Conservation (phyloP, 306 rosid genomes). For the Gynostemma pentaphyllum region DNA sequence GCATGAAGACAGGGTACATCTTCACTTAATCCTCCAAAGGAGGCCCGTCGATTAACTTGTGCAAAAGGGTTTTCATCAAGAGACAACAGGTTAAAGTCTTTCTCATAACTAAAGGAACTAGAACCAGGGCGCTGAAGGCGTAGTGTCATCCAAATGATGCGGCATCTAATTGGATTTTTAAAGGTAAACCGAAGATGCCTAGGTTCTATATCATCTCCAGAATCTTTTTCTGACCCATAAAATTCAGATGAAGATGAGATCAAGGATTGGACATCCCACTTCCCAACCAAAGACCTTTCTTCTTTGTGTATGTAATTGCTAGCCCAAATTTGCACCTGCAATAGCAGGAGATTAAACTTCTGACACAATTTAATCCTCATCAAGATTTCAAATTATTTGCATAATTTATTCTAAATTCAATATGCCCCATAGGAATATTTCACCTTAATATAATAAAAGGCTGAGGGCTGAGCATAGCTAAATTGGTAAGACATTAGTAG, state of each 20-base stretch:
- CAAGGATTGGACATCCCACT: conserved; percentile 89
- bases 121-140: conserved; percentile 80
- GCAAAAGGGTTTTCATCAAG: conserved; percentile 88
- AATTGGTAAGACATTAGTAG: no score
- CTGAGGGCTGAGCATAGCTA: no score
- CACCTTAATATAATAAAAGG: neutral
- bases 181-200: conserved; percentile 78
- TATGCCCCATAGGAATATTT: neutral
- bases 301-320: conserved; percentile 84
- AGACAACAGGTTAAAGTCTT: conserved; percentile 58
- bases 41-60: conserved; percentile 54
- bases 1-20: conserved; percentile 86
- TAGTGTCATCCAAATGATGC: conserved; percentile 80
- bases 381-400: neutral
- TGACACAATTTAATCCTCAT: neutral
- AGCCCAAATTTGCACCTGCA: conserved; percentile 95
- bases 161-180: conserved; percentile 72
- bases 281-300: conserved; percentile 87
- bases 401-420: neutral
- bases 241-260: conserved; percentile 52
- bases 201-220: conserved; percentile 40
- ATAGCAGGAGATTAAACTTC: conserved; percentile 10
- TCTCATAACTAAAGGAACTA: conserved; percentile 58
- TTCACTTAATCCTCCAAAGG: conserved; percentile 69
- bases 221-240: conserved; percentile 56